Conservation (phyloP, 2,329 filamentous ascomycete genomes). For the Zalaria obscura region DNA sequence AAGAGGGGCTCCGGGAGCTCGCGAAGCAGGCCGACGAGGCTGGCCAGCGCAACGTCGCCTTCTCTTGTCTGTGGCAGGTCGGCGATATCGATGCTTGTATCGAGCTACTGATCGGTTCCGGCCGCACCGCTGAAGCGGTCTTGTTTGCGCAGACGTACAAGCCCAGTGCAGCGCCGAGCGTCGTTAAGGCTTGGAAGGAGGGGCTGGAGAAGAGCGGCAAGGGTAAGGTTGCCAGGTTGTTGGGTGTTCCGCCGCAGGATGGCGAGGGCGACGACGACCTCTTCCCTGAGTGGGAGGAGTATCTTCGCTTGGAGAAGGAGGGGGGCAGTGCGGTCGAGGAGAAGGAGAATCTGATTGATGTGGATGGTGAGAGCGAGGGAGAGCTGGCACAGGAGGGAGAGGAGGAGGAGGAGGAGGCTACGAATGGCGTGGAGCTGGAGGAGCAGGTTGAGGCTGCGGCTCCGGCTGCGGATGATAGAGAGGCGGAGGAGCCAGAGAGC, state of each 20-base stretch:
- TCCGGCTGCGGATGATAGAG: slow-evolving; percentile 1
- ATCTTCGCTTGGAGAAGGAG: slow-evolving; percentile 64
- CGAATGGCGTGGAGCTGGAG: neutral
- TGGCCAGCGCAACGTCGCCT: slow-evolving; percentile 82
- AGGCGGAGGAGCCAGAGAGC: slow-evolving; percentile 4
- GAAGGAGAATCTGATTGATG: slow-evolving; percentile 24
- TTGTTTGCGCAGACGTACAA: slow-evolving; percentile 94
- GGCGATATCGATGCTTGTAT: slow-evolving; percentile 73
- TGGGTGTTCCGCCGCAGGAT: slow-evolving; percentile 57
- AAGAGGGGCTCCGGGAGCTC: slow-evolving; percentile 56
- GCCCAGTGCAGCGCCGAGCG: slow-evolving; percentile 54
- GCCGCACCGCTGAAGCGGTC: slow-evolving; percentile 69
- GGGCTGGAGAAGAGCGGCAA: slow-evolving; percentile 74
- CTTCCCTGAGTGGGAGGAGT: slow-evolving; percentile 95
- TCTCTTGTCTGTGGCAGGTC: slow-evolving; percentile 77
- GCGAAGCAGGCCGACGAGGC: slow-evolving; percentile 61
- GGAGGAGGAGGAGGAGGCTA: slow-evolving; percentile 6
- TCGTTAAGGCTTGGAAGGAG: slow-evolving; percentile 70
- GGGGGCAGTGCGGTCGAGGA: slow-evolving; percentile 30
- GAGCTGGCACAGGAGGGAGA: slow-evolving; percentile 6
- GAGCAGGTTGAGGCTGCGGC: slow-evolving; percentile 2
- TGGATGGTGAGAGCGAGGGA: slow-evolving; percentile 15
- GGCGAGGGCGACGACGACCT: slow-evolving; percentile 61
- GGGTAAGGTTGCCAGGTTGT: slow-evolving; percentile 65
- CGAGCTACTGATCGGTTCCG: slow-evolving; percentile 64